These are phyloP conservation scores for Filosporella fistucella DNA, from an alignment of 495 filamentous ascomycete species.

Conservation along the genomic window DNA sequence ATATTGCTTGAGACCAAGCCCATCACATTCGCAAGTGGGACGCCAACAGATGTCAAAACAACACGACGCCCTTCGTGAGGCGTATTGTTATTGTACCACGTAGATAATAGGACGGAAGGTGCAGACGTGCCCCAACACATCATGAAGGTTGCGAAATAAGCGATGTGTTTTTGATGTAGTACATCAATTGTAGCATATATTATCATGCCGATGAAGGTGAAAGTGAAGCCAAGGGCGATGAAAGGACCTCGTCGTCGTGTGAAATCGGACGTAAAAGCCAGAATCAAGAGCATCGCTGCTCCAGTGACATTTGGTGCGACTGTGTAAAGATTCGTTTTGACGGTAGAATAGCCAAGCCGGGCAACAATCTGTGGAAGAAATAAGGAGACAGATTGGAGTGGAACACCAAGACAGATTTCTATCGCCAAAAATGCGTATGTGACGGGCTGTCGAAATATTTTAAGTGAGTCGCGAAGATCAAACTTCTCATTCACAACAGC, in stretches of 20 bases:
- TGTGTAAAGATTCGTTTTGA: constrained; percentile 75
- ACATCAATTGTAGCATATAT: constrained; percentile 71
- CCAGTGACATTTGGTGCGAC: constrained; percentile 69
- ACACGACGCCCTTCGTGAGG: constrained; percentile 71
- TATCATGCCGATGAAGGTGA: constrained; percentile 72
- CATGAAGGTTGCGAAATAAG: constrained; percentile 78
- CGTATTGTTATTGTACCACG: constrained; percentile 79
- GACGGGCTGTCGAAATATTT: constrained; percentile 20
- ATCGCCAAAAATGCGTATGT: constrained; percentile 53
- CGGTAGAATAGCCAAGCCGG: constrained; percentile 54
- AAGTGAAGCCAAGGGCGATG: constrained; percentile 65
- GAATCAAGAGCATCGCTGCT: constrained; percentile 62
- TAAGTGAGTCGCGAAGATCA: constrained; percentile 56
- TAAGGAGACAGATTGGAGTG: constrained; percentile 63
- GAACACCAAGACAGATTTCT: constrained; percentile 67
- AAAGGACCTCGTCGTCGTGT: constrained; percentile 67
- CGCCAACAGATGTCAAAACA: constrained; percentile 65
- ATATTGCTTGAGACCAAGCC: constrained; percentile 70
- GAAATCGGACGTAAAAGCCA: constrained; percentile 64
- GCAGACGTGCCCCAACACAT: constrained; percentile 72
- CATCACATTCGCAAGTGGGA: constrained; percentile 79
- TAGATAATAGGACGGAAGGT: constrained; percentile 48
- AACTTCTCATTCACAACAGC: constrained; percentile 69
- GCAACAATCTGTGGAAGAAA: constrained; percentile 73
- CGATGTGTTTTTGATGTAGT: constrained; percentile 49